Base-by-base conservation (phyloP, 805 yeast species). In the Scheffersomyces ergatensis region DNA sequence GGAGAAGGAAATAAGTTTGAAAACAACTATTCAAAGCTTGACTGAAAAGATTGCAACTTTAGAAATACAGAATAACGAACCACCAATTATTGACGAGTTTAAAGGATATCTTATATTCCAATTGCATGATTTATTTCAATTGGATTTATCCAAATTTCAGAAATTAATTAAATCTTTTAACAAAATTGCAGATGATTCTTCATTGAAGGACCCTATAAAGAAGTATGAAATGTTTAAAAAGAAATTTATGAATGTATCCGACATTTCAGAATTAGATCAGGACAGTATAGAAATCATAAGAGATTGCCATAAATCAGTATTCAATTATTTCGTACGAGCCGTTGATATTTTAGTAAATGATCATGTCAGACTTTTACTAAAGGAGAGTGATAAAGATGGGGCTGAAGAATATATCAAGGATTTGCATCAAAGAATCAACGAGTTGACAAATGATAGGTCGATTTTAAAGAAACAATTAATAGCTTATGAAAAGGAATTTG, bases 301-400 rank as follows among this genome's bases (percentile, higher is more conserved):
- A 27, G 70, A 68, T 16, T 65, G 49, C 45, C 77, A 59, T 27
- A 74, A 74, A 39, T 69, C 80, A 0, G 60, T 78, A 3, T 70
- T 75, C 40, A 70, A 70, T 13, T 83, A 80, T 50, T 77, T 79
- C 47, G 74, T 76, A n/a, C 63, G 81, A 34, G 89, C 87, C 0
- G 72, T 78, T 5, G 78, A 72, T 21, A 76, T 82, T 3, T 67
- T 83, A 7, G 78, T 82, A 2, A 65, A 72, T 30, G 83, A 82
- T 36, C 83, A 82, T 49, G 73, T 75, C 5, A 58, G 62, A 39
- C 50, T 69, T 3, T 52, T 70, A 11, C 47, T 70, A 17, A 60
- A 63, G 39, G 72, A 67, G 29, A 64, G 47, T 34, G 34, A 31
- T 2, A 36, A 23, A 11, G 69, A 64, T 24, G 45, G 43, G 2